These are phyloP conservation scores for Aspergillus vadensis DNA, from an alignment of 2,329 filamentous ascomycete species.

Conservation along the genomic window DNA sequence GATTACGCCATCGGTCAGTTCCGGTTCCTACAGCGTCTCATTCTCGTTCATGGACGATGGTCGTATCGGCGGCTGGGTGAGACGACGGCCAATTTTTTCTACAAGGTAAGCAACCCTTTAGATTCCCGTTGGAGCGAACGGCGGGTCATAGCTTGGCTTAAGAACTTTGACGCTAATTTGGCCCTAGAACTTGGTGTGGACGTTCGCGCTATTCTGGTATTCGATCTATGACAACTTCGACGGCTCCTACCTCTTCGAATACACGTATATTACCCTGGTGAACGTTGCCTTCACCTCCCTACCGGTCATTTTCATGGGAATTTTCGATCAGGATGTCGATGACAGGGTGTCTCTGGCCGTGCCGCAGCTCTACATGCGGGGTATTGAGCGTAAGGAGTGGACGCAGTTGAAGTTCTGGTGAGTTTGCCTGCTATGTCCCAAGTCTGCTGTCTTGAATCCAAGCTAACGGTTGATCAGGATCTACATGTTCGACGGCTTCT, in stretches of 20 bases:
- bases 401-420: constrained; percentile 10
- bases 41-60: constrained; percentile 89
- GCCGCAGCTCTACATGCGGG: constrained; percentile 9
- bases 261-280: constrained; percentile 8
- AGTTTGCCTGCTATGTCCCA: not conserved
- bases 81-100: constrained; percentile 10
- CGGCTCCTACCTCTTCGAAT: constrained; percentile 7
- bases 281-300: constrained; percentile 8
- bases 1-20: constrained; percentile 95
- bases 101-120: not conserved
- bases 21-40: constrained; percentile 76
- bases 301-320: constrained; percentile 8
- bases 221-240: constrained; percentile 10
- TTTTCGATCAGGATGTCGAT: constrained; percentile 7
- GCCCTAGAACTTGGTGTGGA: constrained; percentile 8
- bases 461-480: constrained; percentile 1
- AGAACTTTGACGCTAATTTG: not conserved
- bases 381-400: constrained; percentile 11
- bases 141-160: not conserved
- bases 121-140: not conserved
- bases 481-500: constrained; percentile 8
- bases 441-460: not conserved
- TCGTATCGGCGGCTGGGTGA: constrained; percentile 63
- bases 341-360: constrained; percentile 9
- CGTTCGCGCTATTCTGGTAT: constrained; percentile 8